A percentile compares a stretch with the other conserved stretches of the same genome.
Evolutionary conservation across 2,329 filamentous ascomycete genomes (phyloP).

Genomic region (Aspergillus versicolor): DNA sequence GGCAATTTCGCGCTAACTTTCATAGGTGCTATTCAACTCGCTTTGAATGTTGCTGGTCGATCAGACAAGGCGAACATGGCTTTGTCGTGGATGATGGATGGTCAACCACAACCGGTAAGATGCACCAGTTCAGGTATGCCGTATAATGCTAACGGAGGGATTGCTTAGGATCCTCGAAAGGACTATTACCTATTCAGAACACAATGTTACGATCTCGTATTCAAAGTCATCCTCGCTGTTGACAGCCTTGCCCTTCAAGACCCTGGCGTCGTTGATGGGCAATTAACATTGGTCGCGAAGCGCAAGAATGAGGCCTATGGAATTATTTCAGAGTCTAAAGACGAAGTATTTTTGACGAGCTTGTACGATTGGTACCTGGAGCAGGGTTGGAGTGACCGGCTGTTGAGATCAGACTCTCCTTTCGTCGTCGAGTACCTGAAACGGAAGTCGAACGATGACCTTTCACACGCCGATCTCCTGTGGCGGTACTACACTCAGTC

Average conservation of each 20-base stretch:
- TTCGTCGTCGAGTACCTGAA: constrained; percentile 85
- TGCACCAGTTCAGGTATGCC: not conserved
- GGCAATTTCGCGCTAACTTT: not conserved
- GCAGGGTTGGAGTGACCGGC: constrained; percentile 78
- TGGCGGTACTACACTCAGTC: constrained; percentile 91
- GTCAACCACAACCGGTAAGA: constrained; percentile 60
- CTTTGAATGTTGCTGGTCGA: constrained; percentile 77
- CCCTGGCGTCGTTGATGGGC: constrained; percentile 74
- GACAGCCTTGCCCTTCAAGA: constrained; percentile 69
- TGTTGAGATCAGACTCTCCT: constrained; percentile 79
- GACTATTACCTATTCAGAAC: constrained; percentile 69
- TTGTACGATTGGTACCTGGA: constrained; percentile 97
- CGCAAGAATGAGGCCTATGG: constrained; percentile 86
- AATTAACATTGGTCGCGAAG: constrained; percentile 70
- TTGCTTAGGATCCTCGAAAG: constrained; percentile 62
- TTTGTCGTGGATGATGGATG: constrained; percentile 82
- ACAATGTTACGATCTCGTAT: constrained; percentile 82
- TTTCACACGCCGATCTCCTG: constrained; percentile 81
- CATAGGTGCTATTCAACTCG: constrained; percentile 71
- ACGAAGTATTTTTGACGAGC: constrained; percentile 92
- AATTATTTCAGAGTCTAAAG: constrained; percentile 81
- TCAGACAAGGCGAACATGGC: constrained; percentile 85
- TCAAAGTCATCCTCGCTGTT: constrained; percentile 73
- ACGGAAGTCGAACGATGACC: constrained; percentile 68
- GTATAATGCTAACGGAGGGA: constrained; percentile 12